Evolutionary conservation across 805 yeast species (phyloP).

Genomic region (Peterozyma xylosa): DNA sequence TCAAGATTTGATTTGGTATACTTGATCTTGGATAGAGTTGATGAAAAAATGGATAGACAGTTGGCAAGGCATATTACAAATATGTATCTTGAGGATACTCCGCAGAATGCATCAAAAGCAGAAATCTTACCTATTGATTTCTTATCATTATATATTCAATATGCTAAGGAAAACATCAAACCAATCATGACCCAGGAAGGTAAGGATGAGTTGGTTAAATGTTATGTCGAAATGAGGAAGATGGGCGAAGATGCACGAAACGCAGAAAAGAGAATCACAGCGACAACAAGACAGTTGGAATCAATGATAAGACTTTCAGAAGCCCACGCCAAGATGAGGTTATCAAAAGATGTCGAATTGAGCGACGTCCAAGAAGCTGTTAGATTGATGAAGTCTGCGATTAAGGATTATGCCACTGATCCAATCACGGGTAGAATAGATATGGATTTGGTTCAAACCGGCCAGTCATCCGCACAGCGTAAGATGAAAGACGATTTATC

Average conservation of each 20-base stretch:
- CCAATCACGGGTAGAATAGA: constrained; percentile 95
- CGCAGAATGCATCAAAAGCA: constrained; percentile 58
- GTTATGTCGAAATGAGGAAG: constrained; percentile 90
- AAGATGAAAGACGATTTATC: constrained; percentile 65
- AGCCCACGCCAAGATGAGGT: constrained; percentile 96
- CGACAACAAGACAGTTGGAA: constrained; percentile 95
- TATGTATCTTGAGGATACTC: constrained; percentile 84
- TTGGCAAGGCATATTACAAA: constrained; percentile 86
- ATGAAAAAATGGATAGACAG: constrained; percentile 74
- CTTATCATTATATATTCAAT: constrained; percentile 82
- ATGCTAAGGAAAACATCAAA: constrained; percentile 78
- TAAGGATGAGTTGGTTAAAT: constrained; percentile 74
- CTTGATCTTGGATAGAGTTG: constrained; percentile 86
- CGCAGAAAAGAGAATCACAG: constrained; percentile 87
- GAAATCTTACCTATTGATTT: constrained; percentile 83
- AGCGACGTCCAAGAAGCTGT: constrained; percentile 91
- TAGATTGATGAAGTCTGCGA: constrained; percentile 84
- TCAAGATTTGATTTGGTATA: constrained; percentile 95
- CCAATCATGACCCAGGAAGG: constrained; percentile 82
- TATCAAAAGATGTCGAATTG: constrained; percentile 61
- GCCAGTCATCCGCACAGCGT: constrained; percentile 84
- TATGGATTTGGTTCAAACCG: constrained; percentile 95
- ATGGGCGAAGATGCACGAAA: constrained; percentile 87
- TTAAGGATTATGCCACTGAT: constrained; percentile 97
- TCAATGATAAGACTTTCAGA: constrained; percentile 91